Evolutionary conservation across 495 filamentous ascomycete species (phyloP), one percentile per base, ranked within the genome.

Genomic region (Annulohypoxylon bovei): DNA sequence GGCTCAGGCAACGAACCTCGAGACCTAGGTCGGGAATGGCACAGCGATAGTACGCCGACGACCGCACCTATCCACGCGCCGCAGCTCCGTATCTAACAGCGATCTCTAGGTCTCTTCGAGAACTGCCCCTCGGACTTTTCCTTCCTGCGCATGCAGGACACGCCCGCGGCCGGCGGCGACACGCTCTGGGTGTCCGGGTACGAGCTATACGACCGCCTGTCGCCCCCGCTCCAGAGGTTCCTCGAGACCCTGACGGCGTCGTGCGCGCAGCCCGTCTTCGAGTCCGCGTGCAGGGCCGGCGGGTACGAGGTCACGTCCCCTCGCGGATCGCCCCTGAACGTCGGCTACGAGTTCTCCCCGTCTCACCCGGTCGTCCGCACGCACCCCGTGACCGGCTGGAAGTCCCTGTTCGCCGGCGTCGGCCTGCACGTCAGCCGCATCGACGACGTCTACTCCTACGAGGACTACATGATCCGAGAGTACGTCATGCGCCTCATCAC

Each of bases 361-460:
- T 67, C 67, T 11, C 82, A 85, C 64, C 82, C 81, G 40, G 79
- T 84, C 9, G 66, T 85, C 18, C 76, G 83, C 37, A 85, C 84
- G 4, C 81, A 86, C 61, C 83, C 82, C 0, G 79, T 84, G 1
- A 86, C 84, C 0, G 80, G 81, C 3, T 83, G 81, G 82, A 86
- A 86, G 70, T 68, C 76, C 11, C 49, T 86, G 14, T 85, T 83
- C 64, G 80, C 80, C 2, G 81, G 79, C 14, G 76, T 79, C 4
- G 81, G 80, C 0, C 61, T 82, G 9, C 81, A 84, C 47, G 79
- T 81, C 16, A 78, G 71, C 18, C 72, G 75, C 14, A 82, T 84
- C 61, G 68, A 82, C 62, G 77, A 63, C 39, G 77, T 82, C 12
- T 71, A 74, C 5, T 49, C 59, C 2, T 79, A 79, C 60, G 81